A percentile compares a stretch with the other conserved stretches of the same genome.
phyloP scores from a whole-genome alignment of 768 basidiomycete genomes.

The Mrakia frigida region DNA sequence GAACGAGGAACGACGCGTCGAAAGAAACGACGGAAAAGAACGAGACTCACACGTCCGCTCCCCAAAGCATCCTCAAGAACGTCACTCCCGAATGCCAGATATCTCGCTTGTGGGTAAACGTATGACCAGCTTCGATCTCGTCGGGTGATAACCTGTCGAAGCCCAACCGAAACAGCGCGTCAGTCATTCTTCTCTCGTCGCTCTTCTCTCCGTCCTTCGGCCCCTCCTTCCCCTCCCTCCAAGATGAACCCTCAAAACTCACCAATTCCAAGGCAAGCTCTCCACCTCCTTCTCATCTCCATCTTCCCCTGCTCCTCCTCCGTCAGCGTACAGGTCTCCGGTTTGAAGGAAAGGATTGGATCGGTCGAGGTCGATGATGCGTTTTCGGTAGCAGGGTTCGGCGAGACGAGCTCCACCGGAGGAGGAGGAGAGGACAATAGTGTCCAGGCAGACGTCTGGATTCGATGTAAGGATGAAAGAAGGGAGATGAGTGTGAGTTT shows the following conservation, averaged over 20 bases:
- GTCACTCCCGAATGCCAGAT: constrained; percentile 76
- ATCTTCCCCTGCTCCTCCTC: constrained; percentile 39
- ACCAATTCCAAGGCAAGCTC: constrained; percentile 51
- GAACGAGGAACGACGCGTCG: too few species aligned
- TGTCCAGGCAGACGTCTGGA: constrained; percentile 38
- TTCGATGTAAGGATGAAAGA: constrained; percentile 11
- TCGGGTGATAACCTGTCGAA: constrained; percentile 65
- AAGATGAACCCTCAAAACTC: constrained; percentile 8
- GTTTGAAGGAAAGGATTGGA: constrained; percentile 63
- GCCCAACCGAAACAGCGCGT: constrained; percentile 1
- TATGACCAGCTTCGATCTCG: constrained; percentile 67
- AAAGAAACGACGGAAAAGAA: too few species aligned
- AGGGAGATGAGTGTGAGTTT: background rate
- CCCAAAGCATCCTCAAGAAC: constrained; percentile 79
- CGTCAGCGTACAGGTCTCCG: constrained; percentile 33
- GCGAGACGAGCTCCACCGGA: constrained; percentile 65
- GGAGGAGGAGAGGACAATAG: constrained; percentile 44
- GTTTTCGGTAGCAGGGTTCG: constrained; percentile 64
- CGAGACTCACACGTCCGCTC: constrained; percentile 53
- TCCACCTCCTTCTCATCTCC: constrained; percentile 40
- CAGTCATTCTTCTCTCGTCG: constrained; percentile 23
- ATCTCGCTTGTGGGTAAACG: constrained; percentile 71
- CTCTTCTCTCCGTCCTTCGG: too few species aligned
- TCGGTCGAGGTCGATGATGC: constrained; percentile 70
- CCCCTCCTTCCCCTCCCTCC: too few species aligned